Conservation (phyloP, 129 eudicot genomes). For the Pulicaria dysenterica region DNA sequence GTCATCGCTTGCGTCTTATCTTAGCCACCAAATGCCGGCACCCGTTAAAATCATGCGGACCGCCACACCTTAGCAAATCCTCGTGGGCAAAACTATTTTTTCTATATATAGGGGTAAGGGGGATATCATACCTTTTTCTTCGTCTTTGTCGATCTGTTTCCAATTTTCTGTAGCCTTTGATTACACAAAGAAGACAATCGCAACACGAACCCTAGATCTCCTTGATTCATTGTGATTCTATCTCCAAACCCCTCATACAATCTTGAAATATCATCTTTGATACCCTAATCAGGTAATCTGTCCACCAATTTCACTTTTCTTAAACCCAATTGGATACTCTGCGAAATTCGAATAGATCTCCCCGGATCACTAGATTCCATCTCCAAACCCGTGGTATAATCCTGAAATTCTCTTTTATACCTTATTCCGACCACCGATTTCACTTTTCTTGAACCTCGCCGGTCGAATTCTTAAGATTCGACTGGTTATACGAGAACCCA, state of each 20-base stretch:
- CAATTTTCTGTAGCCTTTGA: not conserved
- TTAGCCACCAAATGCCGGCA: not conserved
- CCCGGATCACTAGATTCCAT: too few species aligned
- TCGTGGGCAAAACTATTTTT: not conserved
- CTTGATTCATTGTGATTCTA: not conserved
- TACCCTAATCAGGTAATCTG: constrained; percentile 10
- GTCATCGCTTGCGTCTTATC: too few species aligned
- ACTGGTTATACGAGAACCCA: not conserved
- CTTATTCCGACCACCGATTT: not conserved
- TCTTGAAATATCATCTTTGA: not conserved
- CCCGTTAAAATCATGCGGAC: constrained; percentile 1
- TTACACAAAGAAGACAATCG: not conserved
- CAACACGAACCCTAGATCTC: constrained; percentile 30
- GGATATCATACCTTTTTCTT: not conserved
- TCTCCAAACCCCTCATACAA: constrained; percentile 21
- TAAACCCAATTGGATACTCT: not conserved
- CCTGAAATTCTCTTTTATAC: not conserved
- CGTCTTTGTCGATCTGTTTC: not conserved
- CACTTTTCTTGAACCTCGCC: constrained; percentile 1
- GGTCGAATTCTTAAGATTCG: constrained; percentile 17
- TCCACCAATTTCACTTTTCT: not conserved
- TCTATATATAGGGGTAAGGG: constrained; percentile 14
- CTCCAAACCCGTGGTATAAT: not conserved
- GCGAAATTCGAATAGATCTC: too few species aligned
- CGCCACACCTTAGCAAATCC: not conserved